A percentile compares a stretch with the other conserved stretches of the same genome.
Conservation (phyloP, 176 grass and related monocot species). For the Alloteropsis semialata region DNA sequence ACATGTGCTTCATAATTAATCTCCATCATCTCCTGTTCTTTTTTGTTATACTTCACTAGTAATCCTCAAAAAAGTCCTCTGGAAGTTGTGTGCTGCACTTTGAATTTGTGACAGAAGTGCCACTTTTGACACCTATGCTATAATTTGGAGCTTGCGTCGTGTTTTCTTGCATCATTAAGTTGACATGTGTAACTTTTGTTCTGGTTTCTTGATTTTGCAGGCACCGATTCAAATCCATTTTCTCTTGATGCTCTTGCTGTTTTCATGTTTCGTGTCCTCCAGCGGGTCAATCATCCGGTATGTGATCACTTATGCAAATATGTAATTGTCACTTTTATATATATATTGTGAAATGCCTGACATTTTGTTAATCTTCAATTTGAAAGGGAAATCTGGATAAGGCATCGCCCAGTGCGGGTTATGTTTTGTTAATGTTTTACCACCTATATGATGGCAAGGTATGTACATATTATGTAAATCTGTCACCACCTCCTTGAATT, state of each 20-base stretch:
- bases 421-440: conserved; percentile 98
- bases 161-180: background rate
- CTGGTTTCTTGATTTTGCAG: conserved; percentile 43
- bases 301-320: conserved; percentile 22
- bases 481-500: conserved; percentile 33
- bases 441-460: conserved; percentile 95
- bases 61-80: background rate
- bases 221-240: conserved; percentile 90
- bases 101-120: conserved; percentile 14
- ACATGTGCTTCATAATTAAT: conserved; percentile 15
- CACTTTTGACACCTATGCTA: background rate
- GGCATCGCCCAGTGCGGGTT: conserved; percentile 76
- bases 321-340: background rate
- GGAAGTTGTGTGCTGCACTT: background rate
- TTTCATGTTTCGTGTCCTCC: conserved; percentile 89
- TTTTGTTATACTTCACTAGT: background rate
- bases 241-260: conserved; percentile 92
- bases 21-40: background rate
- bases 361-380: conserved; percentile 31
- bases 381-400: conserved; percentile 90
- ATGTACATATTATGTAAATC: conserved; percentile 33
- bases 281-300: conserved; percentile 92
- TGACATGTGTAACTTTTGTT: conserved; percentile 13
- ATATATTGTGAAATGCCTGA: conserved; percentile 29
- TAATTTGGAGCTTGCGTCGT: conserved; percentile 3